phyloP scores from a whole-genome alignment of 164 flowering plant genomes.

The Chloranthus sessilifolius region DNA sequence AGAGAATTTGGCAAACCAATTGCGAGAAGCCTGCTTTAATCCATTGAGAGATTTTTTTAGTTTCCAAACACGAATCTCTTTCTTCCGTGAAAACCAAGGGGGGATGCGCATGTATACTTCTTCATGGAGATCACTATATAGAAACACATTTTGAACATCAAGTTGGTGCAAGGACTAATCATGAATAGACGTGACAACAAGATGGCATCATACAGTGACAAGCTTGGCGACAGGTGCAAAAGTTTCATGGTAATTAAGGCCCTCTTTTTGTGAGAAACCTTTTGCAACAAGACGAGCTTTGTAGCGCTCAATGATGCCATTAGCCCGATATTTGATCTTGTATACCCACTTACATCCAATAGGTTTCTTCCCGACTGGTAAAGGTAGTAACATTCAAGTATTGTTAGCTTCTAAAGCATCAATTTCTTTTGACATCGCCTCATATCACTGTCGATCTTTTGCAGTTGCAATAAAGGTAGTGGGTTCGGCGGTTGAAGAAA shows the following conservation, averaged over 20 bases:
- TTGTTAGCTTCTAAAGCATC: background rate
- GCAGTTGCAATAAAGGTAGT: background rate
- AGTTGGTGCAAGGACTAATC: background rate
- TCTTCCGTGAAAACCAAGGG: background rate
- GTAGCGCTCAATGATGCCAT: constrained; percentile 1
- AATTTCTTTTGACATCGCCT: constrained; percentile 4
- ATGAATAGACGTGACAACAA: background rate
- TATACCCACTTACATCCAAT: constrained; percentile 4
- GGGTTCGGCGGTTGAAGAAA: background rate
- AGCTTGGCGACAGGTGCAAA: background rate
- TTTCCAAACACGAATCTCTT: background rate
- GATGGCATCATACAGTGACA: background rate
- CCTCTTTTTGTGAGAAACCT: background rate
- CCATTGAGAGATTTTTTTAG: background rate
- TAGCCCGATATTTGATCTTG: background rate
- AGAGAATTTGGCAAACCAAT: constrained; percentile 1
- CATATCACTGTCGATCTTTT: background rate
- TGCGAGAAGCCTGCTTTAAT: background rate
- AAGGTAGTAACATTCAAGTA: background rate
- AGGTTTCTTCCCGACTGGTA: background rate
- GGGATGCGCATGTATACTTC: background rate
- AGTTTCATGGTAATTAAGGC: background rate
- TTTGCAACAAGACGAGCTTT: background rate
- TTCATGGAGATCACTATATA: constrained; percentile 2
- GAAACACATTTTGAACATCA: background rate